phyloP scores from a whole-genome alignment of 2,329 filamentous ascomycete genomes.

The Fusarium tricinctum region DNA sequence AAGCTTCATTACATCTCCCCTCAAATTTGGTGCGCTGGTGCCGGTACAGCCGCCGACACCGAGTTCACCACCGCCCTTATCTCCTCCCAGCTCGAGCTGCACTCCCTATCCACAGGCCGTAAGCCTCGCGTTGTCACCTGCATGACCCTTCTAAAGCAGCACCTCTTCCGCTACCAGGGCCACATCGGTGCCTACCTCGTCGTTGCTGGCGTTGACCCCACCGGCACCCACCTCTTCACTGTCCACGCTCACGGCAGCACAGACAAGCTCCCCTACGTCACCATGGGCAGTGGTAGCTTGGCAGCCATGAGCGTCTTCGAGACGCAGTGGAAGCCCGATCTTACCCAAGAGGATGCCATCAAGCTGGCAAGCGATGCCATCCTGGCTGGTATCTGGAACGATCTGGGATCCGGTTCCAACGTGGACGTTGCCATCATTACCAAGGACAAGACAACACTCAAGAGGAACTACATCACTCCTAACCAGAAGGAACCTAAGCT shows the following conservation, averaged over 20 bases:
- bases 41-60: conserved; percentile 96
- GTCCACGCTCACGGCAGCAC: conserved; percentile 98
- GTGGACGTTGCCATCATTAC: conserved; percentile 98
- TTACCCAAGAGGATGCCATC: conserved; percentile 85
- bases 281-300: conserved; percentile 96
- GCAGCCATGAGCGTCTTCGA: conserved; percentile 99
- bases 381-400: conserved; percentile 97
- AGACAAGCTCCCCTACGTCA: conserved; percentile 98
- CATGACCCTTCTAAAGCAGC: conserved; percentile 99
- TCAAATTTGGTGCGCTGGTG: conserved; percentile 99
- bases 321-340: conserved; percentile 87
- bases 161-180: conserved; percentile 98
- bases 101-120: conserved; percentile 95
- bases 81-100: conserved; percentile 97
- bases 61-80: conserved; percentile 99
- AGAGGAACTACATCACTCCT: conserved; percentile 93
- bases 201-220: conserved; percentile 95
- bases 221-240: conserved; percentile 94
- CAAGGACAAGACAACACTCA: conserved; percentile 90
- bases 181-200: conserved; percentile 98
- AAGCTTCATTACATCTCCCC: conserved; percentile 99
- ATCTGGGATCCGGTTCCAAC: conserved; percentile 95
- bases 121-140: conserved; percentile 97
- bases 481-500: conserved; percentile 93
- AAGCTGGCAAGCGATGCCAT: conserved; percentile 89